phyloP scores from a whole-genome alignment of 1,139 yeast genomes.

The Suhomyces kunorum region DNA sequence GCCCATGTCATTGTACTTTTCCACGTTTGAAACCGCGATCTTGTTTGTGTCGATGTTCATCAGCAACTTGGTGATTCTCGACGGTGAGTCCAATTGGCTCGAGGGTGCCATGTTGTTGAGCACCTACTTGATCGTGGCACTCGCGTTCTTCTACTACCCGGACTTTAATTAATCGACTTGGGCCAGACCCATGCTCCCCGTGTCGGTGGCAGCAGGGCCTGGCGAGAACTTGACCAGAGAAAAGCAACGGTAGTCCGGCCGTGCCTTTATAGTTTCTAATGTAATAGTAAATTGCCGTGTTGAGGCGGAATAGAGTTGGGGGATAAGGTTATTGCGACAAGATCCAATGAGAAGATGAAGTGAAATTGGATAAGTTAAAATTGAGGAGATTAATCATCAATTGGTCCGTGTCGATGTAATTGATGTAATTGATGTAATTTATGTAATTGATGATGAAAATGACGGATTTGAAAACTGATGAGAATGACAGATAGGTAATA shows the following conservation, averaged over 20 bases:
- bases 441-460: neutral
- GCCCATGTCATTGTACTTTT: conserved; percentile 90
- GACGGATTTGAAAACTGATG: too few species aligned
- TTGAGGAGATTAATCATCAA: too few species aligned
- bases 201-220: conserved; percentile 1
- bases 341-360: too few species aligned
- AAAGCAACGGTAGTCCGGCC: too few species aligned
- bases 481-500: too few species aligned
- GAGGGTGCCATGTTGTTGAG: conserved; percentile 93
- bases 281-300: too few species aligned
- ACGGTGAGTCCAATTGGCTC: conserved; percentile 95
- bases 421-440: neutral
- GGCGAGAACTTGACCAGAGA: too few species aligned
- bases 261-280: too few species aligned
- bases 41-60: conserved; percentile 86
- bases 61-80: conserved; percentile 81
- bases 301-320: too few species aligned
- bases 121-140: conserved; percentile 80
- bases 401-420: too few species aligned
- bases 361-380: too few species aligned
- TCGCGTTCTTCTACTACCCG: conserved; percentile 85
- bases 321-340: too few species aligned
- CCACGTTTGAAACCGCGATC: conserved; percentile 91
- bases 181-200: neutral
- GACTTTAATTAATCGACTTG: conserved; percentile 29